Percentiles rank a stretch among this genome's conserved stretches.
These are phyloP conservation scores for Chalciporus piperatoides DNA, from an alignment of 1,284 basidiomycete species.

Conservation along the genomic window DNA sequence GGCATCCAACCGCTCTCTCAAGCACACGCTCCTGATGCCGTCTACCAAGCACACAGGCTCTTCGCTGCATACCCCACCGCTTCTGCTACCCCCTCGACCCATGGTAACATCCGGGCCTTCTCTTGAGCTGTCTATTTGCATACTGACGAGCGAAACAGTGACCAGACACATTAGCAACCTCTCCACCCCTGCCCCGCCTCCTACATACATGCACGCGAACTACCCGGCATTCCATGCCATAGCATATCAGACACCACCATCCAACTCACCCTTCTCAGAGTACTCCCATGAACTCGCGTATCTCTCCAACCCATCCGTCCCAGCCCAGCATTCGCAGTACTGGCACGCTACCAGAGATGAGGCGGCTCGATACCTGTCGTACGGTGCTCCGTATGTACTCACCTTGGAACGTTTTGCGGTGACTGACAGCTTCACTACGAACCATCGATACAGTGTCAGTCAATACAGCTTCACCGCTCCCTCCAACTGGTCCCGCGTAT, in stretches of 20 bases:
- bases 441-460: slow-evolving; percentile 18
- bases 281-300: slow-evolving; percentile 33
- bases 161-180: slow-evolving; percentile 60
- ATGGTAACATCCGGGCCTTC: slow-evolving; percentile 43
- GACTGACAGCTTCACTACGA: slow-evolving; percentile 6
- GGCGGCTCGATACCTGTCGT: slow-evolving; percentile 29
- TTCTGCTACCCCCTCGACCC: slow-evolving; percentile 64
- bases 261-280: slow-evolving; percentile 29
- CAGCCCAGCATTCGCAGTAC: slow-evolving; percentile 30
- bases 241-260: slow-evolving; percentile 43
- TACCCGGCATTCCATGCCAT: slow-evolving; percentile 41
- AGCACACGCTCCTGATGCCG: slow-evolving; percentile 36
- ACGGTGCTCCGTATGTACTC: slow-evolving; percentile 27
- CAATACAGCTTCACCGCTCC: slow-evolving; percentile 42
- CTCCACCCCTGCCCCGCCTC: slow-evolving; percentile 50
- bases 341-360: slow-evolving; percentile 33
- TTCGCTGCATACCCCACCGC: slow-evolving; percentile 64
- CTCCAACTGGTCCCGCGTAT: slow-evolving; percentile 33
- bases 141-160: slow-evolving; percentile 40
- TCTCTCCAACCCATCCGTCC: slow-evolving; percentile 29
- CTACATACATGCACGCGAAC: slow-evolving; percentile 58
- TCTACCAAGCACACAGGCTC: slow-evolving; percentile 60
- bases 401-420: background rate
- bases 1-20: slow-evolving; percentile 5
- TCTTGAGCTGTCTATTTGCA: slow-evolving; percentile 5